Conservation (phyloP, 148 eudicot species). For the Camellia sinensis region DNA sequence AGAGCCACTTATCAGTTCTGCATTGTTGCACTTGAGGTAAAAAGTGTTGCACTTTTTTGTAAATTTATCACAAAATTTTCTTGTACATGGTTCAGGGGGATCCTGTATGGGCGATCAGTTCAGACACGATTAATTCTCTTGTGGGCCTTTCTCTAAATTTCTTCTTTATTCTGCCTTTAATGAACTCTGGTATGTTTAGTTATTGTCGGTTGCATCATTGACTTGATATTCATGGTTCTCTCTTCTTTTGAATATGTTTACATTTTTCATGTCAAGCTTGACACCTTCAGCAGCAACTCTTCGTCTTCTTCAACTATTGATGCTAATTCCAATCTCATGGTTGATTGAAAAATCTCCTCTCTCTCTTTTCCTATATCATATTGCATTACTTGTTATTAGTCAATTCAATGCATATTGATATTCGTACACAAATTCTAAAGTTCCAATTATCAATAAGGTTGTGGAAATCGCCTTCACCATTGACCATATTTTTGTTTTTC, state of each 20-base stretch:
- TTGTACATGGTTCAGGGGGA: slow-evolving; percentile 60
- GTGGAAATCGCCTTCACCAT: too few relatives aligned
- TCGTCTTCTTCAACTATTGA: too few relatives aligned
- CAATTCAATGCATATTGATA: too few relatives aligned
- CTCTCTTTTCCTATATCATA: too few relatives aligned
- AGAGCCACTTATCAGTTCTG: neutral
- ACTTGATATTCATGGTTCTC: neutral
- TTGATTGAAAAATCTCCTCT: too few relatives aligned
- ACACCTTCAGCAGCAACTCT: too few relatives aligned
- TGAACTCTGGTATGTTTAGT: slow-evolving; percentile 56
- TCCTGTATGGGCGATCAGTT: slow-evolving; percentile 96
- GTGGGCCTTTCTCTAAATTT: slow-evolving; percentile 88
- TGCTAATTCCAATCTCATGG: too few relatives aligned
- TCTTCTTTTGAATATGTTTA: too few relatives aligned
- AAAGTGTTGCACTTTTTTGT: neutral
- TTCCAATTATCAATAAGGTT: too few relatives aligned
- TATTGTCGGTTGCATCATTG: slow-evolving; percentile 7
- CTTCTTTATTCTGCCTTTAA: slow-evolving; percentile 75
- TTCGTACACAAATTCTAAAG: too few relatives aligned
- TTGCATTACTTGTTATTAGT: too few relatives aligned
- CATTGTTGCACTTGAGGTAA: neutral
- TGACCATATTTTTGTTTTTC: neutral
- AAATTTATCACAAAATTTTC: slow-evolving; percentile 1
- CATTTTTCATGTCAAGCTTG: too few relatives aligned
- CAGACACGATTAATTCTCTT: slow-evolving; percentile 73